Evolutionary conservation across 2,329 filamentous ascomycete genomes (phyloP).

Genomic region (Calonectria pseudoturangicola): DNA sequence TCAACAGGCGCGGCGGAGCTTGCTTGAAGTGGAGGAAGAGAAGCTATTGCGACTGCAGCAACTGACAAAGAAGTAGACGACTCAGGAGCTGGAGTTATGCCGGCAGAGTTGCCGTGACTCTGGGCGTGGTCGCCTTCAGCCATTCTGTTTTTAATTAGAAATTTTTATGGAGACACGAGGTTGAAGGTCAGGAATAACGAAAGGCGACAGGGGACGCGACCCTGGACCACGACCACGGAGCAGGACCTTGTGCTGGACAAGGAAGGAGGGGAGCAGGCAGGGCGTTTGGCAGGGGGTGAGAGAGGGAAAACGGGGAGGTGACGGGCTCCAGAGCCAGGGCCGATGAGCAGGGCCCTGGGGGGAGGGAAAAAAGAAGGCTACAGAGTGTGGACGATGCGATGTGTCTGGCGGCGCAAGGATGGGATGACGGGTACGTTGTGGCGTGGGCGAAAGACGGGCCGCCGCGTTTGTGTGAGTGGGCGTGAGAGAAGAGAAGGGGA

Average conservation of each 20-base stretch:
- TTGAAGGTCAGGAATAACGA: constrained; percentile 57
- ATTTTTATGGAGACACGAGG: constrained; percentile 61
- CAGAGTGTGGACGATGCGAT: constrained; percentile 45
- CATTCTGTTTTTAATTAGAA: constrained; percentile 61
- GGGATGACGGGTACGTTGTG: constrained; percentile 50
- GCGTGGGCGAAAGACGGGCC: constrained; percentile 35
- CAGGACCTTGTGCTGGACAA: constrained; percentile 53
- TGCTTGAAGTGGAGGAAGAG: constrained; percentile 43
- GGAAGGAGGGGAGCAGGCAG: constrained; percentile 53
- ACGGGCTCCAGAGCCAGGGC: constrained; percentile 52
- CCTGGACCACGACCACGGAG: constrained; percentile 53
- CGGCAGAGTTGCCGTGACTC: constrained; percentile 56
- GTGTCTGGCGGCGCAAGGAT: constrained; percentile 48
- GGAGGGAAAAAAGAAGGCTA: constrained; percentile 36
- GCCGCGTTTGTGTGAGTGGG: constrained; percentile 35
- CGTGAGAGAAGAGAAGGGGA: constrained; percentile 3
- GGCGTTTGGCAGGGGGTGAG: constrained; percentile 53
- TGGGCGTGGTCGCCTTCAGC: constrained; percentile 57
- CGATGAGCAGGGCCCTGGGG: constrained; percentile 43
- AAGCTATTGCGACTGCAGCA: constrained; percentile 49
- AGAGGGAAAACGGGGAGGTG: constrained; percentile 40
- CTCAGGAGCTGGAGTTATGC: constrained; percentile 52
- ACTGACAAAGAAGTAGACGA: constrained; percentile 51
- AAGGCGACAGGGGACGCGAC: constrained; percentile 55
- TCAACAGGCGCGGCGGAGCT: constrained; percentile 45